These are phyloP conservation scores for Avena sativa DNA, from an alignment of 176 grass and related monocot species.

Conservation along the genomic window DNA sequence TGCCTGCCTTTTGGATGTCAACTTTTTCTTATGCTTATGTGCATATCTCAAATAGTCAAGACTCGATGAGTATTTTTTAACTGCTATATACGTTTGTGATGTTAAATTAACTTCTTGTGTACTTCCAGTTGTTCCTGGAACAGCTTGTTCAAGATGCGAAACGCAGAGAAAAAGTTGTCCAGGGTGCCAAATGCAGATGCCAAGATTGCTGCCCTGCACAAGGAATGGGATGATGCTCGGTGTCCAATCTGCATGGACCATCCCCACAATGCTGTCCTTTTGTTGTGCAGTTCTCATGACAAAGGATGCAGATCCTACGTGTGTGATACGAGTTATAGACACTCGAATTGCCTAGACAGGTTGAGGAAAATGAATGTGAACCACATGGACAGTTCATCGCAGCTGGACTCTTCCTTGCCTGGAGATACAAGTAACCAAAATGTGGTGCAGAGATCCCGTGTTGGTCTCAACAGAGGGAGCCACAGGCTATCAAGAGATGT, in stretches of 20 bases:
- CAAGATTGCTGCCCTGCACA: slow-evolving; percentile 48
- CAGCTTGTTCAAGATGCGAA: slow-evolving; percentile 48
- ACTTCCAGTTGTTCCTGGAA: slow-evolving; percentile 31
- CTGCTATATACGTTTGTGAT: background rate
- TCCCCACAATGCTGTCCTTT: slow-evolving; percentile 79
- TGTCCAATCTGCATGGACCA: slow-evolving; percentile 94
- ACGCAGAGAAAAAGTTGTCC: slow-evolving; percentile 34
- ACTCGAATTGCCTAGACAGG: slow-evolving; percentile 85
- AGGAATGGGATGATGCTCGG: slow-evolving; percentile 74
- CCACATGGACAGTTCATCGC: slow-evolving; percentile 40
- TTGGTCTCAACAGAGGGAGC: slow-evolving; percentile 33
- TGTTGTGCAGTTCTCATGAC: slow-evolving; percentile 69
- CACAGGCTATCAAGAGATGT: slow-evolving; percentile 34
- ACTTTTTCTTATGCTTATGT: background rate
- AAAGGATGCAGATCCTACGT: slow-evolving; percentile 79
- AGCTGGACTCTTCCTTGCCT: slow-evolving; percentile 41
- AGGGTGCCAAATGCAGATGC: slow-evolving; percentile 45
- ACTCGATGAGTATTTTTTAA: background rate
- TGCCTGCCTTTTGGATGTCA: slow-evolving; percentile 23
- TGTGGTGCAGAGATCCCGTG: slow-evolving; percentile 35
- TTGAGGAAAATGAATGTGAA: slow-evolving; percentile 65
- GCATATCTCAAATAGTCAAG: background rate
- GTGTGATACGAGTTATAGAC: slow-evolving; percentile 81
- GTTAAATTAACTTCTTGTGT: background rate
- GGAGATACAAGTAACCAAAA: slow-evolving; percentile 42